Percentiles rank a stretch among this genome's conserved stretches.
Evolutionary conservation across 23 red algal genomes (phyloP).

Genomic region (Agarophyton chilense): DNA sequence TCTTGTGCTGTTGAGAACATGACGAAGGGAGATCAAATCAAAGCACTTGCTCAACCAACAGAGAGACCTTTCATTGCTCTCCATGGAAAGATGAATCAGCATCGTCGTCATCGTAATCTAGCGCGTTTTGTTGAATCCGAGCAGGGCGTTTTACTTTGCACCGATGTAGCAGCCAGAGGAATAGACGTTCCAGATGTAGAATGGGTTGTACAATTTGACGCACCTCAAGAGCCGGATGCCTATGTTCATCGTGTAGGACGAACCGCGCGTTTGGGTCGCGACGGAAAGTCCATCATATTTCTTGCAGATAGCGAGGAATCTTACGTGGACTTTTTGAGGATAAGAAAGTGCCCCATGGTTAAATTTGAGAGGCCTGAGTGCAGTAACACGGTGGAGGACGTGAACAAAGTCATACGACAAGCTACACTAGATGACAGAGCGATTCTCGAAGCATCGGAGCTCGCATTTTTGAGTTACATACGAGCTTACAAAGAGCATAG

Average conservation of each 20-base stretch:
- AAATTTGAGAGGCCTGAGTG: not conserved
- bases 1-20: not conserved
- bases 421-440: conserved; percentile 63
- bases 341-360: conserved; percentile 55
- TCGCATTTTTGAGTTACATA: conserved; percentile 78
- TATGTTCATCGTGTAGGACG: conserved; percentile 85
- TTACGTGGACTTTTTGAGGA: conserved; percentile 79
- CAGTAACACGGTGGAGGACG: not conserved
- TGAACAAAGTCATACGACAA: conserved; percentile 4
- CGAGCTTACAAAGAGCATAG: conserved; percentile 87
- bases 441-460: conserved; percentile 70
- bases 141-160: conserved; percentile 65
- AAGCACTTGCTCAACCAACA: not conserved
- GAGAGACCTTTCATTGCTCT: conserved; percentile 45
- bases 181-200: conserved; percentile 88
- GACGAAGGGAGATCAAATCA: not conserved
- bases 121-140: conserved; percentile 31
- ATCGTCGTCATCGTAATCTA: conserved; percentile 53
- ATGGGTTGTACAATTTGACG: conserved; percentile 76
- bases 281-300: conserved; percentile 66
- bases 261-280: conserved; percentile 76
- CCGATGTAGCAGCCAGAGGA: conserved; percentile 87
- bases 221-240: conserved; percentile 73
- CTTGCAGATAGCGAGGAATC: conserved; percentile 64
- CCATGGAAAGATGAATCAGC: conserved; percentile 80